Conservation (phyloP, 257 asterid species). For the Plantago ovata region DNA sequence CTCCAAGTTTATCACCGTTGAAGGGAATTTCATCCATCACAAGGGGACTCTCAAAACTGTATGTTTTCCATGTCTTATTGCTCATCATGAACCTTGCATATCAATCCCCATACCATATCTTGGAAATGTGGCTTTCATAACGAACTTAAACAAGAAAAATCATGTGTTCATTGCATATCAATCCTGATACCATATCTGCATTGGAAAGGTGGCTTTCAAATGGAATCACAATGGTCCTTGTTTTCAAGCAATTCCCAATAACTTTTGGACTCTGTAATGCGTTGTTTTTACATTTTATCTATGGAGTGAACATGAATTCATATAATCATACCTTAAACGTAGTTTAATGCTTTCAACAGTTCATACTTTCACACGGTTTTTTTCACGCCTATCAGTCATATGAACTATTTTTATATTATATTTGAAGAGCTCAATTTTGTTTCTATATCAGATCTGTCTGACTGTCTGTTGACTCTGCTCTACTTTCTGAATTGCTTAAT, state of each 20-base stretch:
- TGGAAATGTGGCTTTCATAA: too few species aligned
- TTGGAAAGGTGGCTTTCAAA: not conserved
- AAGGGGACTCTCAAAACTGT: constrained; percentile 89
- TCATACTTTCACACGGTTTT: not conserved
- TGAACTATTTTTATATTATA: not conserved
- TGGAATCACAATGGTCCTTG: not conserved
- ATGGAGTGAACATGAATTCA: constrained; percentile 15
- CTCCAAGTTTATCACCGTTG: constrained; percentile 68
- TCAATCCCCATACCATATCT: constrained; percentile 11
- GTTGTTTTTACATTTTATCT: not conserved
- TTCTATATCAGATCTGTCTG: constrained; percentile 9
- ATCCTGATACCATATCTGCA: constrained; percentile 1
- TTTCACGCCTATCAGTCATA: constrained; percentile 18
- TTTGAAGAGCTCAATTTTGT: constrained; percentile 10
- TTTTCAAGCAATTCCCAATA: too few species aligned
- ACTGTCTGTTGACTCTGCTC: too few species aligned
- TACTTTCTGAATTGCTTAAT: constrained; percentile 18
- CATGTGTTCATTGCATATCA: constrained; percentile 9
- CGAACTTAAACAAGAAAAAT: too few species aligned
- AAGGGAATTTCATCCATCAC: constrained; percentile 53
- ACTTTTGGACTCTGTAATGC: constrained; percentile 8
- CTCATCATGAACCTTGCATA: constrained; percentile 8
- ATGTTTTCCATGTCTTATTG: constrained; percentile 25
- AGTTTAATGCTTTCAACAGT: not conserved
- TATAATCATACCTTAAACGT: constrained; percentile 8